Base-by-base conservation (phyloP, 1,139 yeast genomes). In the Diutina scorzettiae region DNA sequence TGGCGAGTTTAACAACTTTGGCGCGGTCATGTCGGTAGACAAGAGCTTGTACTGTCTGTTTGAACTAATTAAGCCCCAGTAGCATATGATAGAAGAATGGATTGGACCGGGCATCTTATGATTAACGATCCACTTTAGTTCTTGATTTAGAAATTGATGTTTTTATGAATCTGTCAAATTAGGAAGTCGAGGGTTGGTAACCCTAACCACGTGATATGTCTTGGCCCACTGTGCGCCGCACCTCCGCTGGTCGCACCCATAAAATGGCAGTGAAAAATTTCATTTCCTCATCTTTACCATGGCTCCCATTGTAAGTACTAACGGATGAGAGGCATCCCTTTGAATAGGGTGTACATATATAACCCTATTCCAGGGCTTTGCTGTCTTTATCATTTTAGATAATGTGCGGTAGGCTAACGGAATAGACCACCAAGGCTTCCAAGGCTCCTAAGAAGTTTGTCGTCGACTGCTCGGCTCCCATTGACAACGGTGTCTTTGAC, bases 401-500 rank as follows among this genome's bases (percentile, higher is more conserved):
- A 72, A 69, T 57, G 73, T 72, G 77, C 77, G 71, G 78, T 73
- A 73, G 78, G 77, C 76, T 66, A 68, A 71, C 73, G 55, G 62
- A 62, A 52, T 59, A 83, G 86, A 77, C 87, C 69, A 69, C 84
- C 69, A 82, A 82, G 76, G 79, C 80, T 74, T 71, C 81, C 68
- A 76, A 67, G 61, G 66, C 76, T 65, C 81, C 86, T 66, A 84
- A 81, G 79, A 85, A 86, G 75, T 87, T 81, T 76, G 85, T 84
- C 65, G 93, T 91, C 67, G 97, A 89, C 78, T 87, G 86, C 67
- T 78, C 94, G 53, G 96, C 95, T 63, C 96, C 96, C 78, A 85
- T 89, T 62, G 95, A 86, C 70, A 84, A 85, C 72, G 96, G 91
- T 75, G 94, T 87, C 64, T 84, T 87, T 64, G 97, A 91, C 81